These are phyloP conservation scores for Diaporthe destruens DNA, from an alignment of 2,329 filamentous ascomycete species.

Conservation along the genomic window DNA sequence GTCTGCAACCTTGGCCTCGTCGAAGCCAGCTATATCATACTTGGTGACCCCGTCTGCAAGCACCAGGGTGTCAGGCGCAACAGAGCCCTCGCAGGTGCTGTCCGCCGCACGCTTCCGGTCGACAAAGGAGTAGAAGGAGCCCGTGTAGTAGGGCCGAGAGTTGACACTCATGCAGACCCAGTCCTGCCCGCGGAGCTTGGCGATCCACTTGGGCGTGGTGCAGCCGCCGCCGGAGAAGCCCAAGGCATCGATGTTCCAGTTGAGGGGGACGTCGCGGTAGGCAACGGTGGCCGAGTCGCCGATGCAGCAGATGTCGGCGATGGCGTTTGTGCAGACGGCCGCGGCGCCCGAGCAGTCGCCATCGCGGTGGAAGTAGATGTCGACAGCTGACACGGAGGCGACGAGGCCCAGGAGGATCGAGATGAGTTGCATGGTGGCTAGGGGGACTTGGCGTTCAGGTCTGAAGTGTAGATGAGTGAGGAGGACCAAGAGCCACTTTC, in stretches of 20 bases:
- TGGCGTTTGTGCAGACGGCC: neutral
- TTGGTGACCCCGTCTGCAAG: constrained; percentile 5
- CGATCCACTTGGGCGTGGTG: constrained; percentile 2
- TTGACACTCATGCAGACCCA: constrained; percentile 18
- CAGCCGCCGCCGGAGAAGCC: constrained; percentile 20
- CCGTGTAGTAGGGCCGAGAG: constrained; percentile 8
- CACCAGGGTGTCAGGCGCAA: neutral
- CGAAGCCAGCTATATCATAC: constrained; percentile 1
- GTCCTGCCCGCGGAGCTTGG: neutral
- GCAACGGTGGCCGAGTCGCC: neutral
- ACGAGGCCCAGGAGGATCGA: constrained; percentile 8
- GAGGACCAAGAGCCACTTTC: too few relatives aligned
- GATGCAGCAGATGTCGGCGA: constrained; percentile 7
- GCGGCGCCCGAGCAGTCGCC: constrained; percentile 15
- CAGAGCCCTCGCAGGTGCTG: neutral
- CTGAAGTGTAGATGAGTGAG: too few relatives aligned
- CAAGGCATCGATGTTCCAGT: constrained; percentile 10
- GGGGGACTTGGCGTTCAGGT: neutral
- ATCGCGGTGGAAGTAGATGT: constrained; percentile 15
- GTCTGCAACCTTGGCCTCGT: constrained; percentile 13
- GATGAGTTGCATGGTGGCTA: constrained; percentile 13
- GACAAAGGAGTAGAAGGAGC: constrained; percentile 2
- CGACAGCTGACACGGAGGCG: constrained; percentile 1
- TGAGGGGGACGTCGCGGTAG: constrained; percentile 7
- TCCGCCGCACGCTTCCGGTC: neutral